Base-by-base conservation (phyloP, 2,329 filamentous ascomycete genomes). In the Fusarium siculi region DNA sequence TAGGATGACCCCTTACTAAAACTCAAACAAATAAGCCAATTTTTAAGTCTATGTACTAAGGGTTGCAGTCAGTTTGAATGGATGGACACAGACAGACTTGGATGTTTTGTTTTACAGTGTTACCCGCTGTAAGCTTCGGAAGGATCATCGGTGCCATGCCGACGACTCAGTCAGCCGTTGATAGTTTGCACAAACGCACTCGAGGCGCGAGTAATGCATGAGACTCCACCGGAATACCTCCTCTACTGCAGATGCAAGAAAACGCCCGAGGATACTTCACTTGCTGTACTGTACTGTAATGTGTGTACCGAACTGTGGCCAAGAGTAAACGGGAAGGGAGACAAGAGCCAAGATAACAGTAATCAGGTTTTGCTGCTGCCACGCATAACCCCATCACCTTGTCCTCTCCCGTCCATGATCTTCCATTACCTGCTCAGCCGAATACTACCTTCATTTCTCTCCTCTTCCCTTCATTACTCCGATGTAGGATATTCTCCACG, bases 11-110 rank as follows among this genome's bases (percentile, higher is more conserved):
- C 70, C 70, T 72, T 66, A 74, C 70, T 71, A 61, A 71, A 74
- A 63, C 46, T 58, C 49, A 71, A 73, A 73, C 61, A 69, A 73
- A 67, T 68, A 74, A 74, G 71, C 66, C 71, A 74, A 73, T 72
- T 61, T 72, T 72, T 73, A 73, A 73, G 66, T 39, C 70, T 72
- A 74, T 71, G 39, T 63, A 54, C 50, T 54, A n/a, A 43, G n/a
- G 36, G 34, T 53, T 47, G 32, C 40, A 36, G 44, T 49, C 21
- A 32, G 23, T n/a, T 18, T 36, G 42, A 50, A 50, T 15, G 47
- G 28, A 50, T 32, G 42, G n/a, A 58, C 34, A 23, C 32, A 9
- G 28, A 50, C 23, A 23, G n/a, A 25, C 28, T 23, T 15, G 19
- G 23, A 28, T 67, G 34, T 37, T 60, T 68, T 36, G 70, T 62